Conservation (phyloP, 352 stramenopile genomes). For the Phytophthora kernoviae region DNA sequence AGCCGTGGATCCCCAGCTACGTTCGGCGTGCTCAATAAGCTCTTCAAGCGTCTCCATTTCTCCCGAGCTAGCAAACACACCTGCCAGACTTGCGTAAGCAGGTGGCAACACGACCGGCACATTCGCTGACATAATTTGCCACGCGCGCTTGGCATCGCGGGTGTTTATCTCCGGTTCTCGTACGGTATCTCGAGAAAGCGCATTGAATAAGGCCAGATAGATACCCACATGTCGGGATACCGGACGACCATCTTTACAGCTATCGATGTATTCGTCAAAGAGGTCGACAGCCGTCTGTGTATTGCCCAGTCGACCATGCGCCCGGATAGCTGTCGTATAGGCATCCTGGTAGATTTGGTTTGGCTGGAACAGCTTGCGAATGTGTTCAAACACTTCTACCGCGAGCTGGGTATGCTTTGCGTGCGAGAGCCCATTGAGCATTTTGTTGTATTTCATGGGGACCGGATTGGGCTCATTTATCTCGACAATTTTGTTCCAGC, state of each 20-base stretch:
- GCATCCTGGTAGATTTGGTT: conserved; percentile 55
- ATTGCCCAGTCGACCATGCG: conserved; percentile 66
- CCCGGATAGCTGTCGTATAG: conserved; percentile 72
- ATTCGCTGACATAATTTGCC: conserved; percentile 73
- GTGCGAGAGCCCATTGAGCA: conserved; percentile 59
- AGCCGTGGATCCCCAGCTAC: conserved; percentile 36
- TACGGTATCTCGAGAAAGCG: conserved; percentile 69
- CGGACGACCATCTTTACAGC: conserved; percentile 29
- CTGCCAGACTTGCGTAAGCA: conserved; percentile 82
- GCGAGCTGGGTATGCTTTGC: conserved; percentile 69
- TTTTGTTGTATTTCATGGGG: conserved; percentile 65
- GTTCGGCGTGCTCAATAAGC: conserved; percentile 62
- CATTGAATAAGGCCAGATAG: conserved; percentile 84
- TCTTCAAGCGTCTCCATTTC: conserved; percentile 72
- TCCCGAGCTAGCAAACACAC: conserved; percentile 78
- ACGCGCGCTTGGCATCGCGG: conserved; percentile 71
- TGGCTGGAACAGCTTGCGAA: conserved; percentile 50
- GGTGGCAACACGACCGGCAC: conserved; percentile 70
- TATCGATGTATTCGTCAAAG: conserved; percentile 73
- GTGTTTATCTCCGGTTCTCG: conserved; percentile 73
- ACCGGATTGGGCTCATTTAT: conserved; percentile 45
- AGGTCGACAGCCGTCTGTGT: conserved; percentile 69
- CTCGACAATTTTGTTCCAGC: conserved; percentile 72
- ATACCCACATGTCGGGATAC: conserved; percentile 54
- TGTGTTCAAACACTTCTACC: conserved; percentile 68